Evolutionary conservation across 75 land plant genomes (phyloP), one percentile per base, ranked within the genome.

Genomic region (Larix kaempferi): DNA sequence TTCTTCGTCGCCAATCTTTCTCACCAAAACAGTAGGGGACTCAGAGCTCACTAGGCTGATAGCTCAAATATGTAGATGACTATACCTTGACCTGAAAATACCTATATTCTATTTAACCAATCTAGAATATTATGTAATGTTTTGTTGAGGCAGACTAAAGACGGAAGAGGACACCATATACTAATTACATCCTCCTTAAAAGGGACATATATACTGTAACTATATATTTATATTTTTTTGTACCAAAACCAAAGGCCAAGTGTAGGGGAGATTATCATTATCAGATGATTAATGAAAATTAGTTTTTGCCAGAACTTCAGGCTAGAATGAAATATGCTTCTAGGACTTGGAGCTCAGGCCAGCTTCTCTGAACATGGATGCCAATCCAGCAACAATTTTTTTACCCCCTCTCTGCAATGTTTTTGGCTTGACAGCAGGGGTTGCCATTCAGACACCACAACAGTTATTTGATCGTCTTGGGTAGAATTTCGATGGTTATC

Each of bases 341-440:
- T 74, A 74, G 10, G 58, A 26, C 54, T 56, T 71, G 52, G 75
- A 74, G 58, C 75, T 23, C 41, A 55, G 75, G n/a, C 75, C 75
- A 26, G 75, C 57, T 55, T 87, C 89, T 62, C 77, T 73, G 22
- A 91, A 79, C 61, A 91, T 77, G 14, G 88, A 86, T 27, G 92
- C 88, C 63, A 91, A 74, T 55, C 92, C 90, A 5, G 90, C 59
- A 15, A 78, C 86, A 23, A 87, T 80, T 82, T 74, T 87, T 27
- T 74, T 74, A 16, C 59, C 79, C 41, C 81, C 79, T 66, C 56
- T 72, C 58, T 71, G 23, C 57, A 75, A 19, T 29, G 73, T 58
- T 74, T 74, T 89, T 54, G 91, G 88, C 67, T 73, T 78, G 11
- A 91, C 57, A 29, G 81, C 88, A 69, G 88, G 89, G 84, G 86